Evolutionary conservation across 768 basidiomycete genomes (phyloP), one percentile per base, ranked within the genome.

Genomic region (Harrya chromipes): DNA sequence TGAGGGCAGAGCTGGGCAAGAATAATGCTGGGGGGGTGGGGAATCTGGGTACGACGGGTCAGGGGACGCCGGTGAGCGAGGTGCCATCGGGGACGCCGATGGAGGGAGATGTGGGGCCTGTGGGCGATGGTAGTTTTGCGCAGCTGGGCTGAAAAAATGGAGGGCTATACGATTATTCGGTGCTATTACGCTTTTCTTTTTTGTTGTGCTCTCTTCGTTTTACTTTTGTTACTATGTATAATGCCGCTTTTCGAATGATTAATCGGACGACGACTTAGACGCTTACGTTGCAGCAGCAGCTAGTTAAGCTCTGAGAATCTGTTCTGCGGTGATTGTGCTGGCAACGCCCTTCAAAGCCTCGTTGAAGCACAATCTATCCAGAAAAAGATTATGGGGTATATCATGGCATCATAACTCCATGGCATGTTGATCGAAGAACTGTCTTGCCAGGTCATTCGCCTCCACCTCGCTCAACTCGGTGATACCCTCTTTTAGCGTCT

Each of bases 1-100:
- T 90, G 7, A 72, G 79, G 43, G 67, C 68, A 2, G 88, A 91
- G 73, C 70, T 90, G 52, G 74, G 79, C 35, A 80, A 78, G 69
- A 80, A 77, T 53, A 29, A 29, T 29, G 29, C 29, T 3, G 29
- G 29, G 6, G 29, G 29, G 29, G 58, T 62, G 46, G 68, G 70
- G 19, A 71, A 67, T 40, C 53, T 87, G 50, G 80, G 80, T 9
- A 79, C 79, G 17, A 82, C 75, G 0, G 78, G 81, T 3, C 85
- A 86, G 65, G 85, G 84, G 6, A 72, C 80, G 27, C 61, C 77
- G 11, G 72, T 78, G 10, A 77, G 59, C 43, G 82, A 84, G 61
- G 82, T 86, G 11, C 72, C 70, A 12, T 64, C 65, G 10, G 71
- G 68, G 24, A 65, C 72, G 23, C 61, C 70, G 24, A 60, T 79